Conservation (phyloP, 768 basidiomycete genomes). For the Piloderma croceum region DNA sequence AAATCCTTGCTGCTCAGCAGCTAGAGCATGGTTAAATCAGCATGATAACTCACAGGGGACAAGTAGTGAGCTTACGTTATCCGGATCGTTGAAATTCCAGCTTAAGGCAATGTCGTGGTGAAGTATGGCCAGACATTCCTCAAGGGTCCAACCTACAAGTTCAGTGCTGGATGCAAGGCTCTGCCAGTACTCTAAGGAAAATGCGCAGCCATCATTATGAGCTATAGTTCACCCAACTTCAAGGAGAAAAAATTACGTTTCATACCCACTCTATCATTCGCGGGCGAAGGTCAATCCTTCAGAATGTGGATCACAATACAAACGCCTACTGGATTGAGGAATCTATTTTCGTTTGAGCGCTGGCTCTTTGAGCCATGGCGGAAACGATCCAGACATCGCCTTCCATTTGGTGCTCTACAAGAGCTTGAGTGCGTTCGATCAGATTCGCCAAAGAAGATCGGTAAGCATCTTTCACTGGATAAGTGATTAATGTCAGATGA, state of each 20-base stretch:
- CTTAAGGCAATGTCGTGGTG: constrained; percentile 20
- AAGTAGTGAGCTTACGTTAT: constrained; percentile 8
- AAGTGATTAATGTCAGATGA: no score
- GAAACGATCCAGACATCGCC: constrained; percentile 15
- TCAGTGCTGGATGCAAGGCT: constrained; percentile 18
- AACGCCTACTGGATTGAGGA: constrained; percentile 20
- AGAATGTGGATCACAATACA: not conserved
- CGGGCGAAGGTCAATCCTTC: no score
- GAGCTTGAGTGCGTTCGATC: no score
- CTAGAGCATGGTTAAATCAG: constrained; percentile 8
- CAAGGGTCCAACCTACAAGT: constrained; percentile 14
- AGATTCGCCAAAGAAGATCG: no score
- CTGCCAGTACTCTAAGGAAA: constrained; percentile 22
- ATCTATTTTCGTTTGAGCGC: constrained; percentile 16
- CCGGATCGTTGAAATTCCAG: constrained; percentile 23
- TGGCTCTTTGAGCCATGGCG: constrained; percentile 22
- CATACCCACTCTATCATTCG: no score
- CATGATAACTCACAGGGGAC: not conserved
- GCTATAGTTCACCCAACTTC: constrained; percentile 16
- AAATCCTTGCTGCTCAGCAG: constrained; percentile 11
- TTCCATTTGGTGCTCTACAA: constrained; percentile 9
- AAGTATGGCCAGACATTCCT: constrained; percentile 18
- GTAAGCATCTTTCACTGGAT: no score
- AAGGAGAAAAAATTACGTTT: no score
- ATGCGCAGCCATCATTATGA: not conserved